A percentile compares a stretch with the other conserved stretches of the same genome.
These are phyloP conservation scores for Acacia melanoxylon DNA, from an alignment of 306 rosid genomes.

Conservation along the genomic window DNA sequence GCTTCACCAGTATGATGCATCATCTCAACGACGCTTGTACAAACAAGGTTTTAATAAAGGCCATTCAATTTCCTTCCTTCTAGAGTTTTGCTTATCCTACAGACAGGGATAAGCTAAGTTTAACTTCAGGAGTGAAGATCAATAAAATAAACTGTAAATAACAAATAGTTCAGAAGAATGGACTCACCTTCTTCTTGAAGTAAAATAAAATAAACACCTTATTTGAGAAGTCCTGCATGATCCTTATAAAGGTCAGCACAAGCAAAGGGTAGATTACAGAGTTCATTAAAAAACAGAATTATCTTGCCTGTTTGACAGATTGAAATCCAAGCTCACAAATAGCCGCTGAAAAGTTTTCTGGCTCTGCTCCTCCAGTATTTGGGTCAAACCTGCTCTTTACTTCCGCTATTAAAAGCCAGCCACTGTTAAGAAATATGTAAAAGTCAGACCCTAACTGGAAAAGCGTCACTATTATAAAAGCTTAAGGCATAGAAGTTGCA, in stretches of 20 bases:
- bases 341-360: constrained; percentile 64
- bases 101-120: constrained; percentile 7
- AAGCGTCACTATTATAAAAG: background rate
- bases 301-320: constrained; percentile 51
- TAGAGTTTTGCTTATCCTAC: constrained; percentile 59
- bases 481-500: constrained; percentile 1
- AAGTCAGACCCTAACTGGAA: constrained; percentile 27
- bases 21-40: constrained; percentile 83
- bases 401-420: constrained; percentile 96
- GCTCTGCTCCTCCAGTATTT: constrained; percentile 86
- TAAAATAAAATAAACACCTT: constrained; percentile 82
- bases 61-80: constrained; percentile 70
- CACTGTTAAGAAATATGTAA: constrained; percentile 46
- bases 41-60: constrained; percentile 86
- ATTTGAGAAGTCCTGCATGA: constrained; percentile 82
- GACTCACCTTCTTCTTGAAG: constrained; percentile 80
- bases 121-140: background rate
- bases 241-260: constrained; percentile 40
- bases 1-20: background rate
- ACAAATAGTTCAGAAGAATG: background rate
- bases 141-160: background rate
- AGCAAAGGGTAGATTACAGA: background rate
- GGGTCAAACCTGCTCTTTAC: constrained; percentile 94
- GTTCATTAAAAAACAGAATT: constrained; percentile 20
- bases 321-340: constrained; percentile 73